These are phyloP conservation scores for Zasmidium angulare DNA, from an alignment of 2,329 filamentous ascomycete genomes.

Conservation along the genomic window DNA sequence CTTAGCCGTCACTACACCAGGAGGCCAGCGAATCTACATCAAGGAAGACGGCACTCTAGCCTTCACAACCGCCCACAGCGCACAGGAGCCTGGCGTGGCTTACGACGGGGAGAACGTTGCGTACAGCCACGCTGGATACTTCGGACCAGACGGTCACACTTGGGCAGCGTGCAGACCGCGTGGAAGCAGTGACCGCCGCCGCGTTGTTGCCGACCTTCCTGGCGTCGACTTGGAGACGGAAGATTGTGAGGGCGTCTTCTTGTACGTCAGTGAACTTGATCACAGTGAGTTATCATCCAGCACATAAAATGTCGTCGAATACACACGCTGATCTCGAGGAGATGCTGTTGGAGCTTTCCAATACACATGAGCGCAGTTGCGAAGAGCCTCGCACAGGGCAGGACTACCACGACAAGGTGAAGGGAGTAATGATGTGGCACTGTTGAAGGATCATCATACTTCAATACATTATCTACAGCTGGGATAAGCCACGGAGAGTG, in stretches of 20 bases:
- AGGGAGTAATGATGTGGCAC: not conserved
- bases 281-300: not conserved
- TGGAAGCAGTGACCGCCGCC: not conserved
- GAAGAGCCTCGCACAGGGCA: not conserved
- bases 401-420: not conserved
- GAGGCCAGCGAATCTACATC: constrained; percentile 24
- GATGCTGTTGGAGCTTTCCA: not conserved
- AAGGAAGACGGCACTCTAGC: constrained; percentile 20
- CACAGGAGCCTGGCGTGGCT: constrained; percentile 3
- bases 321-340: not conserved
- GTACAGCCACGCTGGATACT: constrained; percentile 19
- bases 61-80: constrained; percentile 24
- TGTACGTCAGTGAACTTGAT: not conserved
- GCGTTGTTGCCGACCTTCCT: not conserved
- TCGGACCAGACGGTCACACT: constrained; percentile 15
- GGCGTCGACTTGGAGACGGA: not conserved
- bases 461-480: not conserved
- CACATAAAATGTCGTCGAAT: not conserved
- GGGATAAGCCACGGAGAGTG: not conserved
- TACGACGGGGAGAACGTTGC: constrained; percentile 14
- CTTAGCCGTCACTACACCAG: constrained; percentile 21
- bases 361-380: not conserved
- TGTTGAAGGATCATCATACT: too few species aligned
- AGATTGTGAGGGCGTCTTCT: not conserved
- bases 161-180: constrained; percentile 20